Conservation (phyloP, 148 eudicot species). For the Fagopyrum tataricum region DNA sequence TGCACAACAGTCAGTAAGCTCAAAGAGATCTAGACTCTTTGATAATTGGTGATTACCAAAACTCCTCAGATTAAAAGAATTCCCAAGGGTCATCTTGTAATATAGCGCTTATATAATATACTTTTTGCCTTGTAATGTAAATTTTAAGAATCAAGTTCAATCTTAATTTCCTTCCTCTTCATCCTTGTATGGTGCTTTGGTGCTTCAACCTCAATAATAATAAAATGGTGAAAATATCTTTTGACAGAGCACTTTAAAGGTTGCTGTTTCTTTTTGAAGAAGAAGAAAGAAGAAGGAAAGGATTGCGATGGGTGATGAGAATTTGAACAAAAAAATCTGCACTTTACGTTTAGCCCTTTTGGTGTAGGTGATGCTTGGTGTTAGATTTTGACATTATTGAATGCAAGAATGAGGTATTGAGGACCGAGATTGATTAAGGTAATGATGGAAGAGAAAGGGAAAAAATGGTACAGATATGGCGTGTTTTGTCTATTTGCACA, state of each 20-base stretch:
- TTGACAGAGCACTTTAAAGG: too few relatives aligned
- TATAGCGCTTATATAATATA: background rate
- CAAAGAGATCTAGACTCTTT: conserved; percentile 9
- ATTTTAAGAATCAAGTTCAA: background rate
- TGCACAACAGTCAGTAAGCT: background rate
- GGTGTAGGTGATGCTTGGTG: background rate
- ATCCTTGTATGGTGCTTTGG: background rate
- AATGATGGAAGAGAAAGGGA: background rate
- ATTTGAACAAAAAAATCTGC: too few relatives aligned
- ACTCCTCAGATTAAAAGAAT: too few relatives aligned
- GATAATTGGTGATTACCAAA: background rate
- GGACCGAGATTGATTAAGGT: background rate
- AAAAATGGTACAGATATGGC: background rate
- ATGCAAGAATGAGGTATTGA: conserved; percentile 1
- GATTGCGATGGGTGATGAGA: too few relatives aligned
- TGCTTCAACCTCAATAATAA: background rate
- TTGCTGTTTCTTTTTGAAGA: too few relatives aligned
- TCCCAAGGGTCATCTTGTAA: too few relatives aligned
- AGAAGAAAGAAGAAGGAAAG: too few relatives aligned
- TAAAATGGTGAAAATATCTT: background rate
- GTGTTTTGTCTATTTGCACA: background rate
- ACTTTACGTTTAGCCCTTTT: background rate
- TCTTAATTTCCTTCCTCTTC: background rate
- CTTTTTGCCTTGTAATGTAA: background rate
- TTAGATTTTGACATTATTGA: conserved; percentile 8